Conservation (phyloP, 2,329 filamentous ascomycete species). For the Diaporthe velutina region DNA sequence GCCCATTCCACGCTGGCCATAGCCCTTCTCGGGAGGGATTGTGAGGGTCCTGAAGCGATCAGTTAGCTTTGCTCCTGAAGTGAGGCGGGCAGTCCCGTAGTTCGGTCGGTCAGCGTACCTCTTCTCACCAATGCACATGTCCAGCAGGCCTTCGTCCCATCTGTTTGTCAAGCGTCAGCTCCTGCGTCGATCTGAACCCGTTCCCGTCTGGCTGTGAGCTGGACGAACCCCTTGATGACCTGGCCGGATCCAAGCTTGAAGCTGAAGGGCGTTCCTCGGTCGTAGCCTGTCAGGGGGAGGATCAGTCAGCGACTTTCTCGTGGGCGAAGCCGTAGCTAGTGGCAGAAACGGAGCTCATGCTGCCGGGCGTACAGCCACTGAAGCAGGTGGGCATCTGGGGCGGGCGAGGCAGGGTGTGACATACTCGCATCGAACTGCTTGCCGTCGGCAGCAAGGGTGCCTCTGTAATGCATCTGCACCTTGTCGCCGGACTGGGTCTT, state of each 20-base stretch:
- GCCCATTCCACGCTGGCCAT: constrained; percentile 81
- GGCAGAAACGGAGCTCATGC: not conserved
- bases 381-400: not conserved
- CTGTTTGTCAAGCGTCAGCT: constrained; percentile 55
- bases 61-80: constrained; percentile 37
- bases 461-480: constrained; percentile 89
- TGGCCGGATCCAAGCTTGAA: constrained; percentile 85
- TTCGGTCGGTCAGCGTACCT: constrained; percentile 54
- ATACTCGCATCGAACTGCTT: constrained; percentile 84
- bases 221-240: constrained; percentile 87
- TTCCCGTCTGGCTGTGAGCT: not conserved
- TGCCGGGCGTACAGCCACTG: not conserved
- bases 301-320: not conserved
- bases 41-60: constrained; percentile 74
- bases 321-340: constrained; percentile 43
- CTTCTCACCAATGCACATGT: constrained; percentile 98
- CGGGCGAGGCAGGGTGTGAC: constrained; percentile 43
- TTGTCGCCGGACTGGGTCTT: constrained; percentile 83
- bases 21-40: constrained; percentile 88
- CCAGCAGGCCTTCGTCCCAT: constrained; percentile 90
- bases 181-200: not conserved
- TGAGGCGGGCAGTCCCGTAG: not conserved
- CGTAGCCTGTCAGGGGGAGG: constrained; percentile 68
- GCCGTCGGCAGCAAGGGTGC: constrained; percentile 79
- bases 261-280: constrained; percentile 79